These are phyloP conservation scores for Vanrija humicola DNA, from an alignment of 1,284 basidiomycete genomes.

Conservation along the genomic window DNA sequence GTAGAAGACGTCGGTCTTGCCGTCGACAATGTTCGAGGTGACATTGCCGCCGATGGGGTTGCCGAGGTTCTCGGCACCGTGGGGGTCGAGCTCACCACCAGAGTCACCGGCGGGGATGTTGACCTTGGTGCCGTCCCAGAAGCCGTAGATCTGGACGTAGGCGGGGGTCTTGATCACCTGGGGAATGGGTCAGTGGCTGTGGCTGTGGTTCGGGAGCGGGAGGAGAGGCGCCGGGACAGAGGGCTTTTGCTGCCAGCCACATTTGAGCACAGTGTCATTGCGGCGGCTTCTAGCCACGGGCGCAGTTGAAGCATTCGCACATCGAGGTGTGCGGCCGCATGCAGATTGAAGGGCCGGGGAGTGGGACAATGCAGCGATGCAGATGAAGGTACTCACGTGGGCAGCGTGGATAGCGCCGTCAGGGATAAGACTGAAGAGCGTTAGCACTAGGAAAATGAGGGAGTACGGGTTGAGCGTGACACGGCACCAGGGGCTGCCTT, in stretches of 20 bases:
- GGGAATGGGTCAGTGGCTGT: neutral
- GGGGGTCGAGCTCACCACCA: constrained; percentile 52
- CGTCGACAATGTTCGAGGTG: constrained; percentile 51
- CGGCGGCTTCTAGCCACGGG: neutral
- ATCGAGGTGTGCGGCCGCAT: neutral
- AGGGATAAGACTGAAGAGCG: constrained; percentile 32
- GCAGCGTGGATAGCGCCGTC: constrained; percentile 40
- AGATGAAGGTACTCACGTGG: constrained; percentile 21
- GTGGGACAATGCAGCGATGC: too few relatives aligned
- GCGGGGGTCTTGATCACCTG: constrained; percentile 28
- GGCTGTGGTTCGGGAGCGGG: too few relatives aligned
- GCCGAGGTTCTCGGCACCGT: constrained; percentile 49
- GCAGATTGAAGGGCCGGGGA: too few relatives aligned
- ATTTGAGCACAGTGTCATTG: too few relatives aligned
- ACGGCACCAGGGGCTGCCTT: neutral
- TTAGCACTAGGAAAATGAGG: neutral
- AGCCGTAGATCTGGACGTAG: constrained; percentile 54
- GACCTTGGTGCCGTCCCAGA: constrained; percentile 48
- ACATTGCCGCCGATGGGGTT: constrained; percentile 56
- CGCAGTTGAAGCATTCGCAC: neutral
- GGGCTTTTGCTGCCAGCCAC: too few relatives aligned
- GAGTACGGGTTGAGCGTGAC: too few relatives aligned
- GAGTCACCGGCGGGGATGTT: constrained; percentile 51
- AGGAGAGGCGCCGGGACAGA: too few relatives aligned
- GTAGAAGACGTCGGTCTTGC: constrained; percentile 52